Evolutionary conservation across 2,329 filamentous ascomycete genomes (phyloP), one percentile per base, ranked within the genome.

Genomic region (Pseudonectria buxi): DNA sequence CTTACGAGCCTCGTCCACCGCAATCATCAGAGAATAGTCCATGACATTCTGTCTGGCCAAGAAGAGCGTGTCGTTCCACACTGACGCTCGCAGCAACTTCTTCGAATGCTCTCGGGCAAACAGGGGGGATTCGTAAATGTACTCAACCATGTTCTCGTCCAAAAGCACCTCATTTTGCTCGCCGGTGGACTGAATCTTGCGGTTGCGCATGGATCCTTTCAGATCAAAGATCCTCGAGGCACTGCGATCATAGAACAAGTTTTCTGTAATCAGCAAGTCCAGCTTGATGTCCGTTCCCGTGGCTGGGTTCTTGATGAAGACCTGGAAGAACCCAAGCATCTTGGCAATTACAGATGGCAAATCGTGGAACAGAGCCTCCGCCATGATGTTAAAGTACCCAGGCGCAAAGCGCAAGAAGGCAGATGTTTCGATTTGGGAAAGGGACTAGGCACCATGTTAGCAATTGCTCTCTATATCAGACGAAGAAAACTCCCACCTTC

Each of bases 21-120:
- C 94, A 36, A 95, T 89, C 92, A 98, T 98, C 29, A 98, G 74
- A 15, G 84, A 92, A 65, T 98, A 98, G 63, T 98, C 92, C 92
- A 98, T 98, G 36, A 98, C 92, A 52, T 96, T 92, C 56, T 96
- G 90, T 26, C 88, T 80, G 31, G 86, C 88, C 34, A 98, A 67
- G 66, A 96, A 98, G 18, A 98, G 70, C 1, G 94, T 98, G 57
- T 98, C 94, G 57, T 98, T 98, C 81, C 88, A 96, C 3, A 98
- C 89, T 9, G 86, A 92, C 34, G 86, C 85, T 43, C 87, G 79
- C 24, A 98, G 76, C 10, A 96, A 73, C 58, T 94, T 95, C 67
- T 95, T 95, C 15, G 87, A 90, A 62, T 98, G 90, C 59, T 98
- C 92, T 30, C 94, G 80, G 9, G 90, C 83, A 59, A 98, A 98